Base-by-base conservation (phyloP, 2,329 filamentous ascomycete species). In the Fusarium mundagurra region DNA sequence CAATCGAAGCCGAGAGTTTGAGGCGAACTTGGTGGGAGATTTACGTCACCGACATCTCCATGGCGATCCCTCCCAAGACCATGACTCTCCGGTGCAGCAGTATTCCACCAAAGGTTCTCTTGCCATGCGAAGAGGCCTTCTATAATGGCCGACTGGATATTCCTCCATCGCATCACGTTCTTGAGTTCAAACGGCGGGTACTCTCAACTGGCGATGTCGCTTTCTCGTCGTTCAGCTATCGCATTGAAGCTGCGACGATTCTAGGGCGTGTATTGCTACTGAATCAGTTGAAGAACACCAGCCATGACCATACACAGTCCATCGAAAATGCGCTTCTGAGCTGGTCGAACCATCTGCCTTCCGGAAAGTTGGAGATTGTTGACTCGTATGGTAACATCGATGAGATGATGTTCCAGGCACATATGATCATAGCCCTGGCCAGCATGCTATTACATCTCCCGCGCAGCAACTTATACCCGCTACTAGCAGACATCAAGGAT, bases 1-100 rank as follows among this genome's bases (percentile, higher is more conserved):
- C 69, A 0, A 64, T 77, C 9, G 73, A 76, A 16, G 72, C 69
- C 1, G 75, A 77, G 33, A 77, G 75, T 17, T 41, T 77, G 4
- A 71, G 75, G 14, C 65, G 75, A 27, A 77, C 75, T 0, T 77
- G 75, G 75, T 77, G 75, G 75, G 75, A 77, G 31, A 75, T 77
- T 14, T 77, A 73, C 11, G 64, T 76, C 1, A 76, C 73, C 2
- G 75, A 77, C 2, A 65, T 76, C 5, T 54, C 75, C 20, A 77
- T 77, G 69, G 71, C 75, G 0, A 61, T 76, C 9, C 67, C 73
- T 0, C 74, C 63, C 5, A 68, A 67, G 8, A 67, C 68, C 0
- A 75, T 74, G 11, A 60, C 48, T 1, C 68, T 77, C 1, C 71
- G 75, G 2, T 77, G 73, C 22, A 73, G 71, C 4, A 62, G 61